Evolutionary conservation across 2,329 filamentous ascomycete species (phyloP).

Genomic region (Thielaviopsis populi): DNA sequence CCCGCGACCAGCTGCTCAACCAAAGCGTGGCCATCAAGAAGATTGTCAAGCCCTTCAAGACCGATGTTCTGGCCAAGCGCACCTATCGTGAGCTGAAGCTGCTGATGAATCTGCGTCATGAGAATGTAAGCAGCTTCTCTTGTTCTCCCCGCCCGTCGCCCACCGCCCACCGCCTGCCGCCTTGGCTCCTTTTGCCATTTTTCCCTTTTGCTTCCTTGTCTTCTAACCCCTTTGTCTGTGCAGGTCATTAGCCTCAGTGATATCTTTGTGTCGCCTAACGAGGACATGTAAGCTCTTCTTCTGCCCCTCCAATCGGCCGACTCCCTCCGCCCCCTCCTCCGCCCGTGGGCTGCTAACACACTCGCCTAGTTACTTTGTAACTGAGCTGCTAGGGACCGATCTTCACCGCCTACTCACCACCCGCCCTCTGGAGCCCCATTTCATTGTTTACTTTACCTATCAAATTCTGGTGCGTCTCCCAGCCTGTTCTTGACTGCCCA

Average conservation of each 20-base stretch:
- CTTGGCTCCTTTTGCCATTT: not conserved
- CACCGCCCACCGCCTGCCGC: not conserved
- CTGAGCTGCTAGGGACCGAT: constrained; percentile 91
- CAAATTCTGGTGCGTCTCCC: constrained; percentile 66
- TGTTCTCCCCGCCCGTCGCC: not conserved
- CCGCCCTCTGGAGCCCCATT: constrained; percentile 93
- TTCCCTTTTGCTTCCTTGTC: too few relatives aligned
- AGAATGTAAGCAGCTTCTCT: constrained; percentile 55
- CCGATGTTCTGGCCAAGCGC: constrained; percentile 91
- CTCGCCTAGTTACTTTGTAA: constrained; percentile 73
- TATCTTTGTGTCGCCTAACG: constrained; percentile 97
- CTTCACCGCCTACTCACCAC: constrained; percentile 91
- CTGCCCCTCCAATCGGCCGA: constrained; percentile 15
- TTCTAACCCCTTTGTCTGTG: constrained; percentile 13
- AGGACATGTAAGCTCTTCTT: constrained; percentile 79
- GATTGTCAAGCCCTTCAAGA: constrained; percentile 99
- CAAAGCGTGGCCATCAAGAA: constrained; percentile 98
- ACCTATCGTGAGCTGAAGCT: constrained; percentile 97
- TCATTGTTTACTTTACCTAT: constrained; percentile 99
- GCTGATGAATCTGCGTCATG: constrained; percentile 88
- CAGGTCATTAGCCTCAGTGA: constrained; percentile 96
- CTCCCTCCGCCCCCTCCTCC: not conserved
- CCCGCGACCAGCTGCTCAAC: constrained; percentile 91
- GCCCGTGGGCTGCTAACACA: constrained; percentile 5
- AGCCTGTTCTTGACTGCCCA: not conserved